Evolutionary conservation across 495 filamentous ascomycete genomes (phyloP), one percentile per base, ranked within the genome.

Genomic region (Parachaetomium inaequale): DNA sequence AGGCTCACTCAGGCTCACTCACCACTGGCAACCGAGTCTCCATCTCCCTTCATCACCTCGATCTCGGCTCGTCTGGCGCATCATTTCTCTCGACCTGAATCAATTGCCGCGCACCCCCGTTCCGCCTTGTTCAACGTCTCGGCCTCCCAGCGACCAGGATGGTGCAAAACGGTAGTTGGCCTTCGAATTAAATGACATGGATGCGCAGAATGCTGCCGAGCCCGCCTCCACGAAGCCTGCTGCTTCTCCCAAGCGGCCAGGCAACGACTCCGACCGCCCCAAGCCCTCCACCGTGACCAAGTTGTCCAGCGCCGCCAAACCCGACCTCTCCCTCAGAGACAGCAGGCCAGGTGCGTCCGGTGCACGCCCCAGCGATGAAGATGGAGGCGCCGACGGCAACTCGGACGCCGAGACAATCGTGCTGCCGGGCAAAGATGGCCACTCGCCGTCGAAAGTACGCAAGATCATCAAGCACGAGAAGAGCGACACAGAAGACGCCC

Each of bases 371-470:
- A 28, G 68, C 53, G 78, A 78, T 34, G 77, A 79, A 21, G 74
- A 79, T 73, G 72, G 66, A 54, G 72, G 53, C 29, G 75, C 66
- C 60, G 83, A 85, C 40, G 84, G 81, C 57, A 88, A 91, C 69
- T 92, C 88, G 14, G 89, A 93, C 72, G 88, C 89, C 59, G 88
- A 92, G 75, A 93, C 89, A 7, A 89, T 91, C 62, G 87, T 91
- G 49, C 78, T 91, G 25, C 85, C 87, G 23, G 87, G 87, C 42
- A 89, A 89, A 60, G 85, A 90, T 67, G 86, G 86, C 45, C 71
- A 85, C 66, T 87, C 86, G 25, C 84, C 85, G 2, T 84, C 87
- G 58, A 89, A 89, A 71, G 81, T 82, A 62, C 81, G 83, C 32
- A 90, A 90, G 73, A 72, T 79, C 55, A 86, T 91, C 69, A 86